Base-by-base conservation (phyloP, 169 alveolate species). In the Eimeria necatrix region DNA sequence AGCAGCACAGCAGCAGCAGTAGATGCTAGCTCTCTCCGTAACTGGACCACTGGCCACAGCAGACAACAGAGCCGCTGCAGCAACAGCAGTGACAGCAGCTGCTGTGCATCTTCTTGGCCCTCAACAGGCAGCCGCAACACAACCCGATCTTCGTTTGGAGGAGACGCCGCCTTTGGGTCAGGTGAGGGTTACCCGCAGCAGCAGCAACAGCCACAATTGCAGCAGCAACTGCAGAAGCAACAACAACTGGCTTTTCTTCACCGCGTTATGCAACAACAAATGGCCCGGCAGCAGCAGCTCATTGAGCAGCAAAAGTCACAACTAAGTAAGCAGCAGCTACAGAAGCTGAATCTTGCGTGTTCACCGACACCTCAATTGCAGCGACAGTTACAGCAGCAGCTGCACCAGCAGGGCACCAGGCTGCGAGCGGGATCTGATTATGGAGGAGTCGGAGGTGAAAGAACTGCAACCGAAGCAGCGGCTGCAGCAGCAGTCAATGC, bases 271-370 rank as follows among this genome's bases (percentile, higher is more conserved):
- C 76, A 83, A 59, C 91, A 56, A 20, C 91, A 56, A 53, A 26
- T 59, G 91, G 91, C 52, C 41, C 16, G 53, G 41, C 91, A 84
- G 91, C 91, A 84, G 78, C 91, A 84, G 91, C 91, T 60, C 41
- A 60, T 84, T 0, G 91, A 84, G 76, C 91, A 84, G 78, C 91
- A 84, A 24, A 22, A 59, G 80, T n/a, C 22, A 16, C 76, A 53
- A 76, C 78, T 4, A 46, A 48, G 20, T 8, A 16, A 26, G 26
- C 52, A 84, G 59, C 78, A 56, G 74, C 91, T 4, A n/a, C 78
- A 56, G 32, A 52, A 14, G 78, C 60, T 9, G 74, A 12, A 9
- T 22, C n/a, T 14, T 22, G 9, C 48, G 41, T 12, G 16, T 12
- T 16, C 41, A 9, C 91, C 7, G 91, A 52, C 12, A 56, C 74